Evolutionary conservation across 116 monocot genomes (phyloP), one percentile per base, ranked within the genome.

Genomic region (Thalassia testudinum): DNA sequence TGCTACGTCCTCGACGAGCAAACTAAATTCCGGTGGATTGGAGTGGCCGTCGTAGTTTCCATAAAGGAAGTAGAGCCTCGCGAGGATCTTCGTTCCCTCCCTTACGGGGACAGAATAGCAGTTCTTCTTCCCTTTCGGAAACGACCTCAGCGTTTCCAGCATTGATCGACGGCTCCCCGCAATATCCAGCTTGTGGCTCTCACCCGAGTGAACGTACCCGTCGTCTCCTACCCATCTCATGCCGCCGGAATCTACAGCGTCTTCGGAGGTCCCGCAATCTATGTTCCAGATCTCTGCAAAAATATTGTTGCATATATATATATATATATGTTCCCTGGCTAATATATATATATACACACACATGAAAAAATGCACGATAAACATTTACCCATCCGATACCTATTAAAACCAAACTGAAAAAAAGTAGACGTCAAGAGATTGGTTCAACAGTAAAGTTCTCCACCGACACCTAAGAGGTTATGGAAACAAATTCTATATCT

Each of bases 41-140:
- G 44, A 26, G 62, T 25, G 56, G 0, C 63, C 59, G 62, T 76
- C 76, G 54, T 71, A 76, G 54, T 76, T 67, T 0, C 30, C 30
- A 10, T 34, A 34, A 10, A 5, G 10, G 30, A 34, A 34, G 6
- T 34, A 3, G 6, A 10, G 66, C 66, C 26, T 71, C 66, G 59
- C 53, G 16, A 52, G 76, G 23, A 76, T 23, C 50, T 50, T 49
- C 16, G 16, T 49, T 1, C 28, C 22, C 19, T 10, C 52, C 14
- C 24, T 3, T 13, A 61, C 49, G 6, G 52, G 37, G 26, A 45
- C 45, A 27, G 12, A 26, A 25, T 26, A 52, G 52, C 52, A 52
- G 52, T 27, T 52, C 52, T 52, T 52, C 52, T 52, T 52, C 26
- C 24, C 44, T 13, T 5, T 19, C 4, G 52, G 7, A 25, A 52